phyloP scores from a whole-genome alignment of 2,329 filamentous ascomycete genomes.

The Xylaria sp. region DNA sequence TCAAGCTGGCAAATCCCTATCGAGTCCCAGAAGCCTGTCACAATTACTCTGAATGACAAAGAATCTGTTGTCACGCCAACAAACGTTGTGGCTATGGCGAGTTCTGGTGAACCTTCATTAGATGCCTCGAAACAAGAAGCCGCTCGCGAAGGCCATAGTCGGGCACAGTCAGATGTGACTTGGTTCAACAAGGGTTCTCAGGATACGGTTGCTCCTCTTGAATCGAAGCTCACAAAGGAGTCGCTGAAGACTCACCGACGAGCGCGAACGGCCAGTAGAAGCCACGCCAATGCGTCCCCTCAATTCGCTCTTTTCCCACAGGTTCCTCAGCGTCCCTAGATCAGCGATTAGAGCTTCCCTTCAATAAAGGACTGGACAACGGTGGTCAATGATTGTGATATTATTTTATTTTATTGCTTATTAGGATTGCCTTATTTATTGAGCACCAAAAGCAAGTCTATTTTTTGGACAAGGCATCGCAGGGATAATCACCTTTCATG shows the following conservation, averaged over 20 bases:
- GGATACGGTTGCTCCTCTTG: constrained; percentile 32
- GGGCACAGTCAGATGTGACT: constrained; percentile 49
- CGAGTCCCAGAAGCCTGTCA: constrained; percentile 34
- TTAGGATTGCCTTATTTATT: background rate
- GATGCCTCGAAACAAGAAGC: constrained; percentile 32
- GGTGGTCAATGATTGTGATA: background rate
- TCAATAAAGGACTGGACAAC: background rate
- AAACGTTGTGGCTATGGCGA: constrained; percentile 19
- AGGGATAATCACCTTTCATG: background rate
- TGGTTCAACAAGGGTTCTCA: constrained; percentile 40
- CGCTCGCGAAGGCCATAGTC: constrained; percentile 45
- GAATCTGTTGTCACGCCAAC: constrained; percentile 34
- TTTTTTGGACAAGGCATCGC: constrained; percentile 1
- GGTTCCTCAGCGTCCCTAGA: constrained; percentile 32
- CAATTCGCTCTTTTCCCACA: constrained; percentile 50
- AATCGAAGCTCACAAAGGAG: constrained; percentile 37
- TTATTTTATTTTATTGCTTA: constrained; percentile 10
- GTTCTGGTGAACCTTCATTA: constrained; percentile 29
- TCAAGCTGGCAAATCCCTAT: constrained; percentile 48
- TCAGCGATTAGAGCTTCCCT: background rate
- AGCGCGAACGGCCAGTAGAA: constrained; percentile 50
- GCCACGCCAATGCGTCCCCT: constrained; percentile 45
- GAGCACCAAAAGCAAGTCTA: background rate
- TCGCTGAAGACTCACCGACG: constrained; percentile 46
- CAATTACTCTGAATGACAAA: constrained; percentile 38